Conservation (phyloP, 2,329 filamentous ascomycete species). For the Colletotrichum tanaceti region DNA sequence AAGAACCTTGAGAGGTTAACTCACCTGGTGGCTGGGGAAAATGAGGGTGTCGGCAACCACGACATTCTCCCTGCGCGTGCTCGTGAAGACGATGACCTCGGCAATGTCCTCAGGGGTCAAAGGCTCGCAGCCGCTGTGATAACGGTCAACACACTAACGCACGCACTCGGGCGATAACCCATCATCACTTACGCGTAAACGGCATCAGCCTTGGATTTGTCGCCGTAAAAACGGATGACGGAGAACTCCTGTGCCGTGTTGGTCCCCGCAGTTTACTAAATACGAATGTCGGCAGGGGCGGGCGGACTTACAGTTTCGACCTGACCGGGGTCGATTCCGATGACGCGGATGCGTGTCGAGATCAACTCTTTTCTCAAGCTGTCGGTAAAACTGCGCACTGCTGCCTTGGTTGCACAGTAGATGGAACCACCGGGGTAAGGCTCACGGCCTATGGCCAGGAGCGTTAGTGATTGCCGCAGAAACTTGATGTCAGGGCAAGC, state of each 20-base stretch:
- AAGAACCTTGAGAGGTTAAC: conserved; percentile 43
- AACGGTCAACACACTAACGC: conserved; percentile 13
- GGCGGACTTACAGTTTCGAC: conserved; percentile 78
- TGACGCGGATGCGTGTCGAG: conserved; percentile 81
- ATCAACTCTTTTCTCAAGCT: conserved; percentile 85
- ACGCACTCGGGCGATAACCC: background rate
- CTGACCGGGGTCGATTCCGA: conserved; percentile 91
- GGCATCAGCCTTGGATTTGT: conserved; percentile 88
- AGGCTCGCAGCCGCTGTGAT: conserved; percentile 76
- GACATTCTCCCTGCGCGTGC: conserved; percentile 87
- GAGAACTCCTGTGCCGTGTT: conserved; percentile 76
- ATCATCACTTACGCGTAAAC: conserved; percentile 79
- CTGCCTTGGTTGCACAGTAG: conserved; percentile 94
- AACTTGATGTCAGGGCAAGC: background rate
- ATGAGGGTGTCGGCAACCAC: conserved; percentile 89
- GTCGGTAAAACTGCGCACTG: conserved; percentile 86
- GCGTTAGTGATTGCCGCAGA: background rate
- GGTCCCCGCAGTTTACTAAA: background rate
- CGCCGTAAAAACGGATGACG: conserved; percentile 86
- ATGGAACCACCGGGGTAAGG: conserved; percentile 87
- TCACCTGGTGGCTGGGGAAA: conserved; percentile 90
- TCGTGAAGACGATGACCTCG: conserved; percentile 88
- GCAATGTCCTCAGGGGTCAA: conserved; percentile 92
- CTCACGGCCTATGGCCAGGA: conserved; percentile 69
- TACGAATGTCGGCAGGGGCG: background rate